A percentile compares a stretch with the other conserved stretches of the same genome.
Conservation (phyloP, 352 stramenopile genomes). For the Paralagenidium karlingii region DNA sequence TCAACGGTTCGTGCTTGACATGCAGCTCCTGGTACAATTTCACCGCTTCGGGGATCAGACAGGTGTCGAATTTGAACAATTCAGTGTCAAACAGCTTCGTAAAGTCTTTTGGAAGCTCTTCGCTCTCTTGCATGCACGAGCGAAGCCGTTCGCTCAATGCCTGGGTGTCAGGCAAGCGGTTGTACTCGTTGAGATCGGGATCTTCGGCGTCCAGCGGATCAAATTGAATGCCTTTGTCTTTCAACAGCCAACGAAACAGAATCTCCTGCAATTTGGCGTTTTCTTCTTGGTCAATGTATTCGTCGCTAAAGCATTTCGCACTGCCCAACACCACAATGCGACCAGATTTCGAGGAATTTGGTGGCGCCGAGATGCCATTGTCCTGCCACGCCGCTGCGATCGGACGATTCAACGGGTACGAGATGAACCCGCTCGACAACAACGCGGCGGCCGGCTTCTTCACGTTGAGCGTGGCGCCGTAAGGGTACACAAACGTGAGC, state of each 20-base stretch:
- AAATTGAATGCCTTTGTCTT: conserved; percentile 61
- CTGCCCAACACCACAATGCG: conserved; percentile 86
- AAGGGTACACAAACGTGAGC: conserved; percentile 92
- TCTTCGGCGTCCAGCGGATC: conserved; percentile 63
- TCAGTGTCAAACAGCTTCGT: conserved; percentile 89
- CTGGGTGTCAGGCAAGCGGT: conserved; percentile 88
- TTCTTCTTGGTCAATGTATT: conserved; percentile 93
- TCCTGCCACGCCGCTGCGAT: conserved; percentile 85
- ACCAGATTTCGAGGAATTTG: conserved; percentile 34
- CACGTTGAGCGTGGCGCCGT: conserved; percentile 89
- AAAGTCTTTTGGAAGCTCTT: conserved; percentile 91
- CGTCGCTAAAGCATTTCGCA: conserved; percentile 88
- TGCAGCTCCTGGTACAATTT: conserved; percentile 85
- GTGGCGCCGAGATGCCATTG: conserved; percentile 41
- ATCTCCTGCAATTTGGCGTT: conserved; percentile 90
- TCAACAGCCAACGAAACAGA: conserved; percentile 89
- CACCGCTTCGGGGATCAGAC: conserved; percentile 90
- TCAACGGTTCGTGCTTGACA: conserved; percentile 92
- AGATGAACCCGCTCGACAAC: conserved; percentile 89
- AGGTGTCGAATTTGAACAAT: conserved; percentile 92
- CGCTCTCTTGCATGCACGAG: conserved; percentile 91
- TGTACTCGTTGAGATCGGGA: conserved; percentile 81
- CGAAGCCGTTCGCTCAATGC: conserved; percentile 86
- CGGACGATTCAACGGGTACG: conserved; percentile 92
- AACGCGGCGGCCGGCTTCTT: conserved; percentile 80